phyloP scores from a whole-genome alignment of 176 grass and related monocot species.

The Thinopyrum elongatum region DNA sequence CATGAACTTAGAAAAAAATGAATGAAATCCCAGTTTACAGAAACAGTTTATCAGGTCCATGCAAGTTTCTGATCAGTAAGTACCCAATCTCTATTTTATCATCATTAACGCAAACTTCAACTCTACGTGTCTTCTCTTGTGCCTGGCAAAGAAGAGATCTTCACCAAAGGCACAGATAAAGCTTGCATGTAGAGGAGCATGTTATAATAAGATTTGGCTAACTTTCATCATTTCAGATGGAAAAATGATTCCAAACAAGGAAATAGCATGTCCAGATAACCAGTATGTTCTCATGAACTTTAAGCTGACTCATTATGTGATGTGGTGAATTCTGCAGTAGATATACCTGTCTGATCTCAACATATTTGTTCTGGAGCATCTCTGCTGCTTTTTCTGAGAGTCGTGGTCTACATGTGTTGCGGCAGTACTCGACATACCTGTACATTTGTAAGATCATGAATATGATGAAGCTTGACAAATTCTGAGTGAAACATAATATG shows the following conservation, averaged over 20 bases:
- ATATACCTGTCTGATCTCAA: conserved; percentile 91
- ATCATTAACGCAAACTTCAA: conserved; percentile 9
- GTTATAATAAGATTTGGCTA: conserved; percentile 13
- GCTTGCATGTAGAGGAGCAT: neutral
- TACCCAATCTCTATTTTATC: conserved; percentile 15
- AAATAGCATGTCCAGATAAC: neutral
- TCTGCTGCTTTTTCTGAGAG: conserved; percentile 94
- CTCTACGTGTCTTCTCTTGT: neutral
- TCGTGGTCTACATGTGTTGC: conserved; percentile 66
- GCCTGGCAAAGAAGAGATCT: neutral
- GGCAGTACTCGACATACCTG: conserved; percentile 93
- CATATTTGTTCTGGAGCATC: conserved; percentile 98
- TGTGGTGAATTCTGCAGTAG: neutral
- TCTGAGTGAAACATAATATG: conserved; percentile 15
- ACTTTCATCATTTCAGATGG: conserved; percentile 1
- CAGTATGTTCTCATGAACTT: neutral
- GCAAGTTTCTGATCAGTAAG: neutral
- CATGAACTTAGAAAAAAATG: neutral
- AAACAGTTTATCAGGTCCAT: neutral
- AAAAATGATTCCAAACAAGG: neutral
- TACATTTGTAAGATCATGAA: conserved; percentile 4
- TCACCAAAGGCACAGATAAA: conserved; percentile 7
- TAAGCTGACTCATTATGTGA: neutral
- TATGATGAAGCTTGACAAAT: conserved; percentile 1
- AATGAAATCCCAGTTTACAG: neutral